Conservation (phyloP, 805 yeast genomes). For the Scheffersomyces ergatensis region DNA sequence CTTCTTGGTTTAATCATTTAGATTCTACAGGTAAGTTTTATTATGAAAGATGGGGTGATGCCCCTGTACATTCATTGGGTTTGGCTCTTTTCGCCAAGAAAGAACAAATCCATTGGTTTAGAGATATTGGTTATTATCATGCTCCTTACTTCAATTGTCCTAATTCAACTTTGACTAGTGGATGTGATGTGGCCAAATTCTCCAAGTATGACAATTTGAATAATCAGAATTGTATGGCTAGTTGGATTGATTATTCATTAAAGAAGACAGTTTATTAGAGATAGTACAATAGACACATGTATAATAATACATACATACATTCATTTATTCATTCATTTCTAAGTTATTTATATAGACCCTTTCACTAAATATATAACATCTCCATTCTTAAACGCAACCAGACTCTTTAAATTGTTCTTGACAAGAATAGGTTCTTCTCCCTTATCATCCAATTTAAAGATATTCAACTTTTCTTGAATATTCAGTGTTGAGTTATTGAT, state of each 20-base stretch:
- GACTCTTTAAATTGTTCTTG: constrained; percentile 35
- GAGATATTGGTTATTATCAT: constrained; percentile 79
- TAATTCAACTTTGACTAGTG: constrained; percentile 37
- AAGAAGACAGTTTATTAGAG: constrained; percentile 15
- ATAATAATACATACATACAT: too few relatives aligned
- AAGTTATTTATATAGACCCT: constrained; percentile 28
- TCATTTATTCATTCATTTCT: too few relatives aligned
- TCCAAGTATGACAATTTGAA: constrained; percentile 41
- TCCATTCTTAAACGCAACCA: constrained; percentile 42
- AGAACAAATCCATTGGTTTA: constrained; percentile 75
- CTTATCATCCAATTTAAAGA: constrained; percentile 36
- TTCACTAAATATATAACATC: constrained; percentile 52
- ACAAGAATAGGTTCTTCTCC: constrained; percentile 29
- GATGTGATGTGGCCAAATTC: constrained; percentile 57
- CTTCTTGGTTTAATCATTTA: constrained; percentile 57
- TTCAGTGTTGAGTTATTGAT: constrained; percentile 46
- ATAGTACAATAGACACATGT: too few relatives aligned
- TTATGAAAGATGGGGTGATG: constrained; percentile 94
- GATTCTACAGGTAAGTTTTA: constrained; percentile 78
- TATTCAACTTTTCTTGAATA: constrained; percentile 39
- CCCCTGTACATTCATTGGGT: constrained; percentile 83
- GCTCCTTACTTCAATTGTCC: constrained; percentile 80
- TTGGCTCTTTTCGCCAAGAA: constrained; percentile 69
- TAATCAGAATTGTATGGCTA: constrained; percentile 73
- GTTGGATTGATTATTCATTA: constrained; percentile 56